A percentile compares a stretch with the other conserved stretches of the same genome.
phyloP scores from a whole-genome alignment of 352 stramenopile genomes.

The Phytophthora tentaculata region DNA sequence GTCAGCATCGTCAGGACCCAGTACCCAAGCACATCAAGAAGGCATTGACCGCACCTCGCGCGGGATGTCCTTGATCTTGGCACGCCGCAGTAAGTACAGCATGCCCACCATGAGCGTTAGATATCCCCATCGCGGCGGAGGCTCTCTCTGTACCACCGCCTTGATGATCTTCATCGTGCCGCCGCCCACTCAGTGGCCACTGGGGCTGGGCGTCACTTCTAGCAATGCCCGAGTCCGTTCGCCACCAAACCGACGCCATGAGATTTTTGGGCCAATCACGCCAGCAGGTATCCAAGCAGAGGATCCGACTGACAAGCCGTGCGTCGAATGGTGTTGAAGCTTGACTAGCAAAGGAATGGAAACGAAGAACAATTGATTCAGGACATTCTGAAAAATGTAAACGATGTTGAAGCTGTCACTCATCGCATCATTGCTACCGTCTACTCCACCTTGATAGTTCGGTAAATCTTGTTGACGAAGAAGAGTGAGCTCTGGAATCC shows the following conservation, averaged over 20 bases:
- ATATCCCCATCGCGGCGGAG: conserved; percentile 46
- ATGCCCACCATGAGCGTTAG: conserved; percentile 43
- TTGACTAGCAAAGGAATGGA: background rate
- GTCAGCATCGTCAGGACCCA: conserved; percentile 5
- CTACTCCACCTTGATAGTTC: conserved; percentile 96
- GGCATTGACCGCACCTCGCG: conserved; percentile 38
- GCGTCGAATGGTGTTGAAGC: background rate
- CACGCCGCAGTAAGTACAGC: conserved; percentile 49
- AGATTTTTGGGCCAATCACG: conserved; percentile 19
- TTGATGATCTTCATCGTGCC: conserved; percentile 46
- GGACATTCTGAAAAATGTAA: no score
- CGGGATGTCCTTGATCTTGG: conserved; percentile 51
- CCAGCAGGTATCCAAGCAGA: conserved; percentile 13
- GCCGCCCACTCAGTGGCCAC: background rate
- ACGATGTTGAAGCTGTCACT: no score
- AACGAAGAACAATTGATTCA: no score
- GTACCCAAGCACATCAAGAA: background rate
- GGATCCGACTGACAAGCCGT: conserved; percentile 17
- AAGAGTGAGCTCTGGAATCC: conserved; percentile 95
- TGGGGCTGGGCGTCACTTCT: background rate
- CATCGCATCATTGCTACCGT: background rate
- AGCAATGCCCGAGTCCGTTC: conserved; percentile 9
- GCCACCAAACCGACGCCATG: conserved; percentile 14
- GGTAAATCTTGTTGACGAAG: conserved; percentile 98
- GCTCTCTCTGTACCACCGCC: conserved; percentile 29